phyloP scores from a whole-genome alignment of 306 rosid species.

The Benincasa hispida region DNA sequence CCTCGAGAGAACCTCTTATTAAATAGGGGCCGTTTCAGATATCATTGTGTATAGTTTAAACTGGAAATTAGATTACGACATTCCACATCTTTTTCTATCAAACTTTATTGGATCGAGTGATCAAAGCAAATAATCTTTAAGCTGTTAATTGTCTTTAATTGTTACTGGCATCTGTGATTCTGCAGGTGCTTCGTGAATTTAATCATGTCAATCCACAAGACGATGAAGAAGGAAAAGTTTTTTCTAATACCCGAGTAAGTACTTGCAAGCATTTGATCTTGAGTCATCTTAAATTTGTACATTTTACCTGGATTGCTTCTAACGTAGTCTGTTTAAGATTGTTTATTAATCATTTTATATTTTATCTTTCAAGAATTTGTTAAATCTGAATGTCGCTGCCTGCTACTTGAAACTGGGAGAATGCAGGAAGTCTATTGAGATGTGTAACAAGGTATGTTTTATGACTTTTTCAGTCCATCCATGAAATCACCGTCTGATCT shows the following conservation, averaged over 20 bases:
- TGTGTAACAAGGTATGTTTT: constrained; percentile 70
- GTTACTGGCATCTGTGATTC: background rate
- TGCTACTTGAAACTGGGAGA: constrained; percentile 78
- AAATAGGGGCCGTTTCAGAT: background rate
- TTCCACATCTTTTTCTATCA: background rate
- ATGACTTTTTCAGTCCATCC: background rate
- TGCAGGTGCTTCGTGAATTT: constrained; percentile 89
- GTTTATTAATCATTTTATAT: background rate
- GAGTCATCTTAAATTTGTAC: background rate
- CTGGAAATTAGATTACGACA: background rate
- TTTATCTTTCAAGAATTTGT: constrained; percentile 55
- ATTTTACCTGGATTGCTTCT: background rate
- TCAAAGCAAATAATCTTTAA: background rate
- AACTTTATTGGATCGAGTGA: background rate
- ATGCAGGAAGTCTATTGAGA: constrained; percentile 74
- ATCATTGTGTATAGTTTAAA: background rate
- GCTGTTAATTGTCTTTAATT: background rate
- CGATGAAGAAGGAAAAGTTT: constrained; percentile 83
- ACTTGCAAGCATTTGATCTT: background rate
- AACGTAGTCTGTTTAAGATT: constrained; percentile 8
- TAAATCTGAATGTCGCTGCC: constrained; percentile 80
- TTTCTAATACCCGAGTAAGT: constrained; percentile 66
- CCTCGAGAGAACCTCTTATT: background rate
- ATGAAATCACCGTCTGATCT: background rate
- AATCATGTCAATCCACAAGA: constrained; percentile 98